Percentiles rank a stretch among this genome's conserved stretches.
Evolutionary conservation across 179 eudicot species (phyloP).

Genomic region (Silene noctiflora): DNA sequence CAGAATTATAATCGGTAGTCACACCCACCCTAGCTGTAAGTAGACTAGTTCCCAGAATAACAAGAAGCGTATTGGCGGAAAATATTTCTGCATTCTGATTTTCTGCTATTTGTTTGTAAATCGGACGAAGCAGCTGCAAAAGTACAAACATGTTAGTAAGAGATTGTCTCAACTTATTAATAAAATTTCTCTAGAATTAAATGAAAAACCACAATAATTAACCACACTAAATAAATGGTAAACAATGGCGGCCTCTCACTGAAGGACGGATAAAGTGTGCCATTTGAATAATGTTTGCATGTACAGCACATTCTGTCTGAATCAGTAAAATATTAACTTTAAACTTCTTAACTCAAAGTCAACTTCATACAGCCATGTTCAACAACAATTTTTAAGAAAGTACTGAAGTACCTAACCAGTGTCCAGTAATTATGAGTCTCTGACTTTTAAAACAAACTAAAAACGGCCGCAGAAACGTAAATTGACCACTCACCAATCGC

Average conservation of each 20-base stretch:
- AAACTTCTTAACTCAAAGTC: background rate
- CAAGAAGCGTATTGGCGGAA: constrained; percentile 95
- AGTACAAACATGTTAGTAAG: constrained; percentile 12
- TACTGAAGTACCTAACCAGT: background rate
- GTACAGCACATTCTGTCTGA: background rate
- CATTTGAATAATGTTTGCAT: background rate
- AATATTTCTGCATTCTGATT: constrained; percentile 97
- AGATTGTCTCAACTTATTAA: background rate
- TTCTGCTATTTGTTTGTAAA: constrained; percentile 94
- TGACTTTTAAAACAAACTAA: background rate
- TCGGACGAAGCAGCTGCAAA: constrained; percentile 93
- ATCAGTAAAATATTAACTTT: background rate
- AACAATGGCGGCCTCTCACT: background rate
- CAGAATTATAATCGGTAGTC: constrained; percentile 14
- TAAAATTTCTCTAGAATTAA: background rate
- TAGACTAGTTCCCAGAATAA: constrained; percentile 93
- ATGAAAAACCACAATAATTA: background rate
- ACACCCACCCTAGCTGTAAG: constrained; percentile 86
- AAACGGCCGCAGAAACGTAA: constrained; percentile 4
- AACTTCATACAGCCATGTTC: background rate
- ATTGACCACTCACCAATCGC: constrained; percentile 65
- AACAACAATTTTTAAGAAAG: background rate
- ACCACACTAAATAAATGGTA: background rate
- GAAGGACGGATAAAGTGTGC: background rate
- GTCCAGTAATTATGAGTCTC: constrained; percentile 1